phyloP scores from a whole-genome alignment of 2,329 filamentous ascomycete genomes.

The Sporothrix pseudoabietina region DNA sequence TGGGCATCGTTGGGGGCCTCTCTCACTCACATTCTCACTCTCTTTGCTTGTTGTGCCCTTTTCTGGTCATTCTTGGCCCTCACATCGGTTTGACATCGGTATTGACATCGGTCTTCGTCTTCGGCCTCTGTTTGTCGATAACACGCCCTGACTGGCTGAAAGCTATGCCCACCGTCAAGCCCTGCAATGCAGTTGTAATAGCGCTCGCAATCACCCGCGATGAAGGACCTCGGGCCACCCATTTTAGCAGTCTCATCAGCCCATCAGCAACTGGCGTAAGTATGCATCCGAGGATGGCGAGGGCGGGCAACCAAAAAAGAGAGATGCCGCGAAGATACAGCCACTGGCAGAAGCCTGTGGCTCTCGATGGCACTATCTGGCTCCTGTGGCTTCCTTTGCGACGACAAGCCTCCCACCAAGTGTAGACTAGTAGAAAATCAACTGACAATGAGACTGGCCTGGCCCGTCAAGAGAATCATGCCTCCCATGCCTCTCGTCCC shows the following conservation, averaged over 20 bases:
- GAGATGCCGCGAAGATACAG: not conserved
- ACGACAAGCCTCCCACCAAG: not conserved
- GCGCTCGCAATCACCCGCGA: not conserved
- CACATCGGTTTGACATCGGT: not conserved
- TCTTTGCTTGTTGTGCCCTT: not conserved
- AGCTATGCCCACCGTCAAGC: not conserved
- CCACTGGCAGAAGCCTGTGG: slow-evolving; percentile 1
- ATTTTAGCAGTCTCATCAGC: not conserved
- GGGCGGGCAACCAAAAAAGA: not conserved
- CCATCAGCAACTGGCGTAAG: not conserved
- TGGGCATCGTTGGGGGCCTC: slow-evolving; percentile 7
- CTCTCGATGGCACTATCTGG: not conserved
- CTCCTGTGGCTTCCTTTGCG: not conserved
- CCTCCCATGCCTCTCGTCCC: not conserved
- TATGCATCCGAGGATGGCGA: slow-evolving; percentile 7
- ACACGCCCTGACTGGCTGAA: not conserved
- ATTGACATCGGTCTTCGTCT: not conserved
- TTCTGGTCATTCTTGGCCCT: not conserved
- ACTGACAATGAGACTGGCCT: not conserved
- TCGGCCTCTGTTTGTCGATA: slow-evolving; percentile 6
- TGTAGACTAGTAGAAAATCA: slow-evolving; percentile 6
- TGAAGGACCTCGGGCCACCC: slow-evolving; percentile 1
- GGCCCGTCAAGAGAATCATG: not conserved
- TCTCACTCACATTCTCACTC: slow-evolving; percentile 11
- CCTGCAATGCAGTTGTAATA: not conserved